phyloP scores from a whole-genome alignment of 2,329 filamentous ascomycete genomes.

The Davidsoniella australis region DNA sequence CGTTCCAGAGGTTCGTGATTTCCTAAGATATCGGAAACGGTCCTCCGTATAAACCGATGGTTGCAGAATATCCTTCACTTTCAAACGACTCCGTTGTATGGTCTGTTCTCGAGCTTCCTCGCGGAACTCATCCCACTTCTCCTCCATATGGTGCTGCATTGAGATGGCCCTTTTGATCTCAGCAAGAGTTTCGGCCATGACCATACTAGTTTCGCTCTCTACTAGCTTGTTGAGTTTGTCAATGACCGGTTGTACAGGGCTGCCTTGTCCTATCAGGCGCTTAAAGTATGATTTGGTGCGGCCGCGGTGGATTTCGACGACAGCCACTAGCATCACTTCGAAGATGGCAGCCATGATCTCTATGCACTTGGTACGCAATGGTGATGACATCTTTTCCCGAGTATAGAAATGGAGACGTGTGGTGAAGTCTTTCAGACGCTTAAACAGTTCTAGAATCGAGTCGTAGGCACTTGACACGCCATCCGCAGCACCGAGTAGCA shows the following conservation, averaged over 20 bases:
- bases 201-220: constrained; percentile 24
- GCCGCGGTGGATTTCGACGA: constrained; percentile 25
- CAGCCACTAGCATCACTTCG: constrained; percentile 27
- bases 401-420: constrained; percentile 25
- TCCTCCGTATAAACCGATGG: constrained; percentile 28
- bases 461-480: constrained; percentile 29
- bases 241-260: constrained; percentile 23
- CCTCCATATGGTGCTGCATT: constrained; percentile 21
- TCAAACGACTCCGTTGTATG: constrained; percentile 20
- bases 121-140: constrained; percentile 20
- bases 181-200: constrained; percentile 27
- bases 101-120: constrained; percentile 21
- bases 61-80: constrained; percentile 23
- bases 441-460: constrained; percentile 27
- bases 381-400: constrained; percentile 21
- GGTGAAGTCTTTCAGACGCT: constrained; percentile 27
- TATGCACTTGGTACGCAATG: constrained; percentile 24
- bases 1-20: constrained; percentile 24
- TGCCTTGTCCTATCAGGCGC: constrained; percentile 23
- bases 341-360: constrained; percentile 27
- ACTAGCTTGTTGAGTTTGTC: constrained; percentile 25
- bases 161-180: constrained; percentile 22
- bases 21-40: constrained; percentile 24
- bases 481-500: constrained; percentile 27
- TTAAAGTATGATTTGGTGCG: constrained; percentile 26